phyloP scores from a whole-genome alignment of 2,329 filamentous ascomycete genomes.

The Fusarium solani-melongenae region DNA sequence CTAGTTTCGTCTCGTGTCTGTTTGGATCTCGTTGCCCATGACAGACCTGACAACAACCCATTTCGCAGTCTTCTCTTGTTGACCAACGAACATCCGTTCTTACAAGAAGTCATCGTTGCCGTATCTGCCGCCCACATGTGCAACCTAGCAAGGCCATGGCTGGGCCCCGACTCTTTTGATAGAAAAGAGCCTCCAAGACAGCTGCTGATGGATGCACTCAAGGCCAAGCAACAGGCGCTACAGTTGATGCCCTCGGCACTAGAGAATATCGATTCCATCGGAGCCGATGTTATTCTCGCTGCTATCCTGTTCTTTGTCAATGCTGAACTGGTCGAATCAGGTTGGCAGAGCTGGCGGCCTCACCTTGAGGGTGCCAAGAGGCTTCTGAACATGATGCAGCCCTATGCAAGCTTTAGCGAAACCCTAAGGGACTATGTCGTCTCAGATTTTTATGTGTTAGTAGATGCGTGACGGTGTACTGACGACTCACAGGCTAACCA shows the following conservation, averaged over 20 bases:
- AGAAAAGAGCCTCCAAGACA: slow-evolving; percentile 44
- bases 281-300: slow-evolving; percentile 55
- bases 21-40: slow-evolving; percentile 61
- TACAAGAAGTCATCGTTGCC: slow-evolving; percentile 59
- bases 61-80: slow-evolving; percentile 57
- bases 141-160: slow-evolving; percentile 42
- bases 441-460: slow-evolving; percentile 59
- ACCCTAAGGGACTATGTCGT: slow-evolving; percentile 56
- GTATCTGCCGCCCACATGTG: slow-evolving; percentile 60
- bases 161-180: slow-evolving; percentile 42
- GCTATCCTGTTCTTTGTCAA: slow-evolving; percentile 62
- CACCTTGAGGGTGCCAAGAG: slow-evolving; percentile 58
- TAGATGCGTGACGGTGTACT: background rate
- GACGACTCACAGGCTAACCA: background rate
- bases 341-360: slow-evolving; percentile 57
- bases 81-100: slow-evolving; percentile 51
- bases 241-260: slow-evolving; percentile 53
- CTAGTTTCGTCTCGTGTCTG: slow-evolving; percentile 60
- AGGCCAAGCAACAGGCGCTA: slow-evolving; percentile 57
- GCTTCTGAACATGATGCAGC: slow-evolving; percentile 54
- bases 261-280: slow-evolving; percentile 49
- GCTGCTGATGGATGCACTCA: slow-evolving; percentile 54
- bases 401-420: slow-evolving; percentile 46
- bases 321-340: slow-evolving; percentile 60
- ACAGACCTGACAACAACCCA: slow-evolving; percentile 56